Percentiles rank a stretch among this genome's conserved stretches.
These are phyloP conservation scores for Fusarium secorum DNA, from an alignment of 2,329 filamentous ascomycete species.

Conservation along the genomic window DNA sequence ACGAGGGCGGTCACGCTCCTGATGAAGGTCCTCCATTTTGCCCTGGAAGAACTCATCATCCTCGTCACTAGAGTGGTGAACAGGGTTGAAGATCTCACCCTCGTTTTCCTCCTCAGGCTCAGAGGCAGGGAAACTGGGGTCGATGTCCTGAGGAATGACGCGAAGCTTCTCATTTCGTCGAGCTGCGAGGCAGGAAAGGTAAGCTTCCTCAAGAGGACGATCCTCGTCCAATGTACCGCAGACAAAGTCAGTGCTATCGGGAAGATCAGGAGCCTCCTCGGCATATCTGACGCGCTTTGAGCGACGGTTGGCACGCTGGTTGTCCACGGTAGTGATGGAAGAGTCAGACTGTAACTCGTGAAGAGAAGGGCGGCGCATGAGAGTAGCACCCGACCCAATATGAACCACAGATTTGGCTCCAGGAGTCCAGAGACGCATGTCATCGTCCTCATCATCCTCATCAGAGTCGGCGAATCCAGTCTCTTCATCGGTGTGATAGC, in stretches of 20 bases:
- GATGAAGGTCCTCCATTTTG: constrained; percentile 71
- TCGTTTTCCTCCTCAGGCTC: constrained; percentile 89
- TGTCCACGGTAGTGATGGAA: constrained; percentile 60
- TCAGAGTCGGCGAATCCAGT: constrained; percentile 74
- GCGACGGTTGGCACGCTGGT: constrained; percentile 47
- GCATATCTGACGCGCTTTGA: constrained; percentile 43
- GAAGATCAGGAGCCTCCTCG: constrained; percentile 77
- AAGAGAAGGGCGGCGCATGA: constrained; percentile 49
- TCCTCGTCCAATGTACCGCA: constrained; percentile 98
- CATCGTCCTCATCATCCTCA: constrained; percentile 74
- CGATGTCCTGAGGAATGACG: constrained; percentile 91
- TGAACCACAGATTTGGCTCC: constrained; percentile 51
- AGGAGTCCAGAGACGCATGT: constrained; percentile 63
- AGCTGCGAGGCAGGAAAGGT: constrained; percentile 83
- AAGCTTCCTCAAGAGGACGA: constrained; percentile 90
- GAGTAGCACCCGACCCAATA: constrained; percentile 47
- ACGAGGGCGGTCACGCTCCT: constrained; percentile 62
- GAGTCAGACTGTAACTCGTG: constrained; percentile 66
- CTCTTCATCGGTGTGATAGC: constrained; percentile 78
- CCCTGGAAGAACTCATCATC: constrained; percentile 74
- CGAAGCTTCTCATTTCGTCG: constrained; percentile 83
- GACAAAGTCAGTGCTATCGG: constrained; percentile 99
- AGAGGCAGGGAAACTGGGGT: constrained; percentile 95
- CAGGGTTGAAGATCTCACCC: constrained; percentile 68
- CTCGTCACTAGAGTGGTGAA: constrained; percentile 71